phyloP scores from a whole-genome alignment of 306 rosid species.

The Nissolia schottii region DNA sequence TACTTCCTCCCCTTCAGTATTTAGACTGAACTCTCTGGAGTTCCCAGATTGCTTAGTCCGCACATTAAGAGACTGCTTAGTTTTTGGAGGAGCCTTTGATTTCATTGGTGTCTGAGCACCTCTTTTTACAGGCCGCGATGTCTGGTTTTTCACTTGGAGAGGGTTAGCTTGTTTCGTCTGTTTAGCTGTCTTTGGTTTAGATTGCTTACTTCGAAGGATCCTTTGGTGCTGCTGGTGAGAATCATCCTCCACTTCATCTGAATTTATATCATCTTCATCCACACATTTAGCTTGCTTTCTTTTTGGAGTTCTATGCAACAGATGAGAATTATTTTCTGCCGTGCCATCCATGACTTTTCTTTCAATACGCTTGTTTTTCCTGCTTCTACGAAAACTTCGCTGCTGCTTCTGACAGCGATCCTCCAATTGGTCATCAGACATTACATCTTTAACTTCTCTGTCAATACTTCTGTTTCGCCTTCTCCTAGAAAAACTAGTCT shows the following conservation, averaged over 20 bases:
- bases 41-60: conserved; percentile 40
- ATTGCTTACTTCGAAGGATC: conserved; percentile 54
- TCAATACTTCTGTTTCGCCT: conserved; percentile 31
- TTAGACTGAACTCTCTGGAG: conserved; percentile 28
- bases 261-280: conserved; percentile 42
- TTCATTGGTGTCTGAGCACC: conserved; percentile 36
- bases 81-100: conserved; percentile 38
- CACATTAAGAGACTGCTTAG: conserved; percentile 41
- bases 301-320: conserved; percentile 43
- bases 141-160: conserved; percentile 35
- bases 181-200: conserved; percentile 39
- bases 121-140: conserved; percentile 42
- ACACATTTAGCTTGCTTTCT: conserved; percentile 50
- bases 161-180: conserved; percentile 47
- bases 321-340: conserved; percentile 28
- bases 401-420: conserved; percentile 32
- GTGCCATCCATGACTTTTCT: conserved; percentile 29
- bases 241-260: conserved; percentile 36
- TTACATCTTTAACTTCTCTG: conserved; percentile 24
- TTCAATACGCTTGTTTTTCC: conserved; percentile 23
- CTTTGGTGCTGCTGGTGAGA: conserved; percentile 45
- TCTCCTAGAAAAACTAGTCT: conserved; percentile 20
- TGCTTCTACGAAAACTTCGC: conserved; percentile 25
- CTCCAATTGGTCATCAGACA: conserved; percentile 37
- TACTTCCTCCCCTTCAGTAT: conserved; percentile 54